phyloP scores from a whole-genome alignment of 176 grass and related monocot species.

The Eragrostis nindensis region DNA sequence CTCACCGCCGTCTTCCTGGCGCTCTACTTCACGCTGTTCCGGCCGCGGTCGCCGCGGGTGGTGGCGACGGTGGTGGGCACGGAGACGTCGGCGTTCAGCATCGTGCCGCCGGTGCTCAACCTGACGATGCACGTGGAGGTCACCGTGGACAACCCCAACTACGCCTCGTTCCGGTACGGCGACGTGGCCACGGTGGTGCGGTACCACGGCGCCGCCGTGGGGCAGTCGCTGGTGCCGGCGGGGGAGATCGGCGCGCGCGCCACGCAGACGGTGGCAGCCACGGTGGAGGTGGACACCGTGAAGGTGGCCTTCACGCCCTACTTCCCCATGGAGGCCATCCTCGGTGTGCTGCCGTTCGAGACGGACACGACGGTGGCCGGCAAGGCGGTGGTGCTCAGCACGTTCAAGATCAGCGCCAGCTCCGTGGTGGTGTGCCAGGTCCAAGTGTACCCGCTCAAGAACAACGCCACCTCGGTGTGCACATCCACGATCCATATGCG shows the following conservation, averaged over 20 bases:
- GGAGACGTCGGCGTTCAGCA: neutral
- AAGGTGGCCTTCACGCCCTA: neutral
- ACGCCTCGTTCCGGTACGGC: conserved; percentile 64
- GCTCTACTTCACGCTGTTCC: conserved; percentile 76
- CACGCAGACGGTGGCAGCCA: conserved; percentile 20
- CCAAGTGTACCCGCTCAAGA: neutral
- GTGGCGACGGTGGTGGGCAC: conserved; percentile 32
- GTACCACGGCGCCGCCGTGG: conserved; percentile 65
- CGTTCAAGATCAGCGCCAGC: conserved; percentile 33
- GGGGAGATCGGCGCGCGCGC: conserved; percentile 48
- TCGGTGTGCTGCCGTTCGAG: conserved; percentile 39
- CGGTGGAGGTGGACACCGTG: conserved; percentile 22
- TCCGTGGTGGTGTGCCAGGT: conserved; percentile 41
- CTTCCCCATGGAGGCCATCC: neutral
- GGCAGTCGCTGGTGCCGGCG: conserved; percentile 38
- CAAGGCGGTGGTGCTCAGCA: conserved; percentile 43
- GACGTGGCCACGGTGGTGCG: conserved; percentile 44
- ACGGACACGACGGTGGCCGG: conserved; percentile 47
- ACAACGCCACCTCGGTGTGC: conserved; percentile 33
- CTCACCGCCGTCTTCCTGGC: conserved; percentile 41
- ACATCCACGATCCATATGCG: conserved; percentile 41
- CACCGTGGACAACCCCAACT: conserved; percentile 71
- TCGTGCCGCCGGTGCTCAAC: conserved; percentile 5
- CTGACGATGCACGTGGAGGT: conserved; percentile 50
- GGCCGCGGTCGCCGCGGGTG: conserved; percentile 49